phyloP scores from a whole-genome alignment of 2,329 filamentous ascomycete species.

The Colletotrichum shisoi region DNA sequence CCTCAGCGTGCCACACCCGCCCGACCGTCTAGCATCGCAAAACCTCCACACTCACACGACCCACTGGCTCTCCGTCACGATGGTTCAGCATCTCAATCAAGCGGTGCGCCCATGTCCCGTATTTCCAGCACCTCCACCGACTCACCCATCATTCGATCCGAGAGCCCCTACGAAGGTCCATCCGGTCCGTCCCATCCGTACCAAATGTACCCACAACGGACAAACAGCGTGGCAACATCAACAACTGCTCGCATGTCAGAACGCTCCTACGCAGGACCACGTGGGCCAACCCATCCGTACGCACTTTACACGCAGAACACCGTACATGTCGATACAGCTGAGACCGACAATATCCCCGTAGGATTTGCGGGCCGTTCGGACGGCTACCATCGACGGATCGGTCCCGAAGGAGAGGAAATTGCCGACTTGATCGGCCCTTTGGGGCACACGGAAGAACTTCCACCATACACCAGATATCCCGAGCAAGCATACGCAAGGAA shows the following conservation, averaged over 20 bases:
- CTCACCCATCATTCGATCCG: slow-evolving; percentile 53
- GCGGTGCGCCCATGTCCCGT: slow-evolving; percentile 23
- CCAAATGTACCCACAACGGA: slow-evolving; percentile 79
- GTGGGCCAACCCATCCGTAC: slow-evolving; percentile 83
- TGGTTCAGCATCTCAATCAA: slow-evolving; percentile 48
- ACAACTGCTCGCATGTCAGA: slow-evolving; percentile 69
- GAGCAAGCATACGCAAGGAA: slow-evolving; percentile 73
- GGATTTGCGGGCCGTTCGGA: slow-evolving; percentile 76
- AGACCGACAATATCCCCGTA: slow-evolving; percentile 64
- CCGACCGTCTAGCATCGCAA: slow-evolving; percentile 64
- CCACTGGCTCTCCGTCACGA: slow-evolving; percentile 63
- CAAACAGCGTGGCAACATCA: slow-evolving; percentile 74
- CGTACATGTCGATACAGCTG: slow-evolving; percentile 60
- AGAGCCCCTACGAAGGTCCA: slow-evolving; percentile 74
- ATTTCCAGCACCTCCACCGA: slow-evolving; percentile 49
- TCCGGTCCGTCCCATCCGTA: slow-evolving; percentile 84
- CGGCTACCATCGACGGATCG: slow-evolving; percentile 75
- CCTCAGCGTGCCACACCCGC: slow-evolving; percentile 42
- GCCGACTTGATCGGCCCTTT: slow-evolving; percentile 87
- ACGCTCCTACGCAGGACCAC: slow-evolving; percentile 66
- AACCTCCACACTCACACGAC: slow-evolving; percentile 59
- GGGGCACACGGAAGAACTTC: slow-evolving; percentile 88
- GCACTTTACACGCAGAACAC: slow-evolving; percentile 85
- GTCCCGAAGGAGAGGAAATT: slow-evolving; percentile 83
- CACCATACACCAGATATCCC: slow-evolving; percentile 89